A percentile compares a stretch with the other conserved stretches of the same genome.
Evolutionary conservation across 106 monocot species (phyloP).

Genomic region (Dactylorhiza incarnata): DNA sequence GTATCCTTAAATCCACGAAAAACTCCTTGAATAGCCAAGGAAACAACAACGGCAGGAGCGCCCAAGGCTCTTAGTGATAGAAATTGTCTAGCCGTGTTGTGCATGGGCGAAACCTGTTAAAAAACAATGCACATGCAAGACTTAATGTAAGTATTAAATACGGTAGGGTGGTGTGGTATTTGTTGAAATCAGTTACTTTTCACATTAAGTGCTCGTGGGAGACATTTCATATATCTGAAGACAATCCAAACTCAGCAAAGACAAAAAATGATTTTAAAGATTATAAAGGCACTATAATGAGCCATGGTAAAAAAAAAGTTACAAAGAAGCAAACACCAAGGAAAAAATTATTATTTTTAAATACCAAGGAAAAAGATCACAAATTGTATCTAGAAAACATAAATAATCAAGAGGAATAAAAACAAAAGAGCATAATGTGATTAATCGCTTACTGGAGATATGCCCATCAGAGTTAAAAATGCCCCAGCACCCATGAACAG

Average conservation of each 20-base stretch:
- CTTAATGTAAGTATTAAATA: not conserved
- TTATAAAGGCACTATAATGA: not conserved
- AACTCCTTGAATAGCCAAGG: constrained; percentile 93
- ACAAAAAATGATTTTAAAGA: not conserved
- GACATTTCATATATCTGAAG: not conserved
- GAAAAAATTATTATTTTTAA: not conserved
- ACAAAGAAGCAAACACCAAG: not conserved
- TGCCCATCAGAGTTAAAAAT: constrained; percentile 77
- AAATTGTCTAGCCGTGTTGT: constrained; percentile 48
- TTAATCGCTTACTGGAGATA: constrained; percentile 51
- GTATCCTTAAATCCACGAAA: constrained; percentile 99
- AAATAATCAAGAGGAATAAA: not conserved
- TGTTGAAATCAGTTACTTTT: not conserved
- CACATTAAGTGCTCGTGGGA: not conserved
- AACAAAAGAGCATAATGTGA: not conserved
- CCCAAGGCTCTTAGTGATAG: constrained; percentile 89
- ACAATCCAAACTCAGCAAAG: not conserved
- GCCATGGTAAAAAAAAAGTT: not conserved
- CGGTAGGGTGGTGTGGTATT: not conserved
- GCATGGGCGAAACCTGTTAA: constrained; percentile 82
- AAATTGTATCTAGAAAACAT: not conserved
- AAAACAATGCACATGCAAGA: not conserved
- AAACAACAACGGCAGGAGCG: constrained; percentile 89
- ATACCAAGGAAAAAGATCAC: not conserved
- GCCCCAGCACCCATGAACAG: constrained; percentile 71